Percentiles rank a stretch among this genome's conserved stretches.
Evolutionary conservation across 2,329 filamentous ascomycete species (phyloP).

Genomic region (Pyrenophora graminea): DNA sequence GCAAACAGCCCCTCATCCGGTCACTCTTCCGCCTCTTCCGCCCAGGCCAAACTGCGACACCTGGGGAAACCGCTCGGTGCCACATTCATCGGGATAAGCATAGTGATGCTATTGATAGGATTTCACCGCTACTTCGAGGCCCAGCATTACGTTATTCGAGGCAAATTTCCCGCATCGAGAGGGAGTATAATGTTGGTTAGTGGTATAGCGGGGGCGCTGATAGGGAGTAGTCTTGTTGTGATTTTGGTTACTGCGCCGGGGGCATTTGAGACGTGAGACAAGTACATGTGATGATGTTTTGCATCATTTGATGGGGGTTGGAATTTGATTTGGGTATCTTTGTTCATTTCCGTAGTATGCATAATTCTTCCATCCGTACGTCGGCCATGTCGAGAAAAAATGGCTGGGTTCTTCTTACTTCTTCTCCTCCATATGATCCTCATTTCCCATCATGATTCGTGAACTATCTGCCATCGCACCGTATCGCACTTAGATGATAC

Average conservation of each 20-base stretch:
- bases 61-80: conserved; percentile 58
- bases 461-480: background rate
- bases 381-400: background rate
- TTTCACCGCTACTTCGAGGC: conserved; percentile 78
- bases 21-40: background rate
- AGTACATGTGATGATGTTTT: background rate
- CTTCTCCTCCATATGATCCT: conserved; percentile 2
- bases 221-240: conserved; percentile 63
- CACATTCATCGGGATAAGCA: conserved; percentile 75
- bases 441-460: background rate
- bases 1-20: conserved; percentile 5
- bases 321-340: conserved; percentile 28
- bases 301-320: too few relatives aligned
- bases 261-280: conserved; percentile 47
- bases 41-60: conserved; percentile 27
- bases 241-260: conserved; percentile 60
- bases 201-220: conserved; percentile 63
- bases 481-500: too few relatives aligned
- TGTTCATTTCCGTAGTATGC: conserved; percentile 16
- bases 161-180: conserved; percentile 78
- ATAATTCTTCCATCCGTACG: conserved; percentile 2
- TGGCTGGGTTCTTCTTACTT: conserved; percentile 2
- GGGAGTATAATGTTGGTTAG: conserved; percentile 74
- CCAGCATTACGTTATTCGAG: conserved; percentile 77
- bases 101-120: conserved; percentile 74